A percentile compares a stretch with the other conserved stretches of the same genome.
These are phyloP conservation scores for Russula abietina DNA, from an alignment of 768 basidiomycete species.

Conservation along the genomic window DNA sequence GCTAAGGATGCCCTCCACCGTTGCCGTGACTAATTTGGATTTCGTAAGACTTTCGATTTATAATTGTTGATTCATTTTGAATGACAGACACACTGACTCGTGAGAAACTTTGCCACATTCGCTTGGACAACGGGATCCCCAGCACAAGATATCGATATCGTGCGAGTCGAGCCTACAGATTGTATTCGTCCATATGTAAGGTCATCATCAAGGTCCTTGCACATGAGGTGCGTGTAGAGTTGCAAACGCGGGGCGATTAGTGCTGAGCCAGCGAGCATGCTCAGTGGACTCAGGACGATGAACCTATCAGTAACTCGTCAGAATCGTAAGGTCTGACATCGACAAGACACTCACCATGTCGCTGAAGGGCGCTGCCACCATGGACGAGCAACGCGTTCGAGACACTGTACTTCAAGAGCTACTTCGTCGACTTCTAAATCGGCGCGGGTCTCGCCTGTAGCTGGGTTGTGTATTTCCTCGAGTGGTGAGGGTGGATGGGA, in stretches of 20 bases:
- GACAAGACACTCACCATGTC: conserved; percentile 50
- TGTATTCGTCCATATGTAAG: neutral
- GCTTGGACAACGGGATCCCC: conserved; percentile 69
- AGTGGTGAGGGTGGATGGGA: conserved; percentile 33
- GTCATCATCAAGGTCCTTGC: conserved; percentile 36
- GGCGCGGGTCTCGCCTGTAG: conserved; percentile 23
- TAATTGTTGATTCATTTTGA: neutral
- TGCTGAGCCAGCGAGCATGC: conserved; percentile 48
- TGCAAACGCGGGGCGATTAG: conserved; percentile 67
- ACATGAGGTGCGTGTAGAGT: conserved; percentile 67
- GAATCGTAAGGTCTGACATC: neutral
- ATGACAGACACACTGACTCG: conserved; percentile 51
- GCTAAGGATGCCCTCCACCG: conserved; percentile 63
- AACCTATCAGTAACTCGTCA: conserved; percentile 41
- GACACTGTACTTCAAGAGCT: conserved; percentile 26
- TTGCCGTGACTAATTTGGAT: conserved; percentile 45
- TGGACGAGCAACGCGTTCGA: conserved; percentile 35
- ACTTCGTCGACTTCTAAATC: conserved; percentile 22
- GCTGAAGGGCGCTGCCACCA: conserved; percentile 77
- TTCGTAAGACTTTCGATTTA: neutral
- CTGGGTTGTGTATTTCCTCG: conserved; percentile 33
- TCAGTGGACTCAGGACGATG: conserved; percentile 46
- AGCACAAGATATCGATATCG: conserved; percentile 41
- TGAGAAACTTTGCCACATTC: conserved; percentile 58
- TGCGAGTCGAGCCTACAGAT: conserved; percentile 1